These are phyloP conservation scores for Nicotiana rustica DNA, from an alignment of 305 asterid species.

Conservation along the genomic window DNA sequence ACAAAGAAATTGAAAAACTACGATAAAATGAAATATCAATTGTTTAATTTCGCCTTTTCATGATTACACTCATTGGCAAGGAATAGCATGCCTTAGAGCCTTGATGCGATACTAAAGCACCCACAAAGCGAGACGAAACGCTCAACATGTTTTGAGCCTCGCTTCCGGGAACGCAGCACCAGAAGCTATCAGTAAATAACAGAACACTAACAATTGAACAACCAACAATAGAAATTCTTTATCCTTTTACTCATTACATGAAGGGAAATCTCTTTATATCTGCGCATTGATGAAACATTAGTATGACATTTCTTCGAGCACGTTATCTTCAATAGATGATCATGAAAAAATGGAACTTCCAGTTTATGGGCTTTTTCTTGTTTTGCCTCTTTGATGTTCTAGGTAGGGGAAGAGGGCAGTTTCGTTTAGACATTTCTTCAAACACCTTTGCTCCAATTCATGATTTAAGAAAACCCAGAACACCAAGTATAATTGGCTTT, in stretches of 20 bases:
- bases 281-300: not conserved
- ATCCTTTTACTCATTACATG: not conserved
- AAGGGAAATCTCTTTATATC: not conserved
- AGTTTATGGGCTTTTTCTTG: not conserved
- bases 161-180: not conserved
- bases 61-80: too few relatives aligned
- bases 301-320: not conserved
- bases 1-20: too few relatives aligned
- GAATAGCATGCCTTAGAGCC: too few relatives aligned
- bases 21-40: too few relatives aligned
- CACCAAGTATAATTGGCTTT: not conserved
- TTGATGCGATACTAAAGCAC: too few relatives aligned
- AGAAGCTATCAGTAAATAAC: not conserved
- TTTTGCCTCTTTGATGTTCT: not conserved
- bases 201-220: not conserved
- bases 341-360: not conserved
- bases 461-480: not conserved
- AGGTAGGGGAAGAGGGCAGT: not conserved
- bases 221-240: not conserved
- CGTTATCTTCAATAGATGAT: not conserved
- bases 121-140: too few relatives aligned
- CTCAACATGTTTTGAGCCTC: too few relatives aligned
- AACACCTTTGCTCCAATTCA: constrained; percentile 24
- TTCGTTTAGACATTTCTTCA: constrained; percentile 21
- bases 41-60: too few relatives aligned